Evolutionary conservation across 495 filamentous ascomycete genomes (phyloP).

Genomic region (Trichodelitschia bisporula): DNA sequence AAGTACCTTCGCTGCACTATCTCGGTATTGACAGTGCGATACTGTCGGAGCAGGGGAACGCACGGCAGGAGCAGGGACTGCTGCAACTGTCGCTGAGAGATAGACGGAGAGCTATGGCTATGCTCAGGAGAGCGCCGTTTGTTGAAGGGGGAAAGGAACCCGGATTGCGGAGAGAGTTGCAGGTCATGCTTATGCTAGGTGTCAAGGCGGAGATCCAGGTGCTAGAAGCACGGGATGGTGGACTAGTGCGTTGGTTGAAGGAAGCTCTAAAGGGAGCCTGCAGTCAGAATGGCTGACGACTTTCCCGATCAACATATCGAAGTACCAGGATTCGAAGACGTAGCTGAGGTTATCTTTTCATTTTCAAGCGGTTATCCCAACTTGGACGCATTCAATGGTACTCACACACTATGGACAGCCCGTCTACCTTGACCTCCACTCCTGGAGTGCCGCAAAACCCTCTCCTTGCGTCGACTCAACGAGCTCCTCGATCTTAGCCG

Average conservation of each 20-base stretch:
- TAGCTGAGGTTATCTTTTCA: too few relatives aligned
- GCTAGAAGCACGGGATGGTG: slow-evolving; percentile 26
- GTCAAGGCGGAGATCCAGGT: slow-evolving; percentile 80
- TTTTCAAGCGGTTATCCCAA: too few relatives aligned
- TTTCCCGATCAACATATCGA: too few relatives aligned
- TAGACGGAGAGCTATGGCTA: slow-evolving; percentile 34
- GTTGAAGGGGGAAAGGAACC: slow-evolving; percentile 23
- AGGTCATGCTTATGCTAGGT: slow-evolving; percentile 67
- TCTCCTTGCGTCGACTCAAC: too few relatives aligned
- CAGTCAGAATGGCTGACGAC: too few relatives aligned
- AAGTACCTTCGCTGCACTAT: slow-evolving; percentile 37
- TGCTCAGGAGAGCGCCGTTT: slow-evolving; percentile 34
- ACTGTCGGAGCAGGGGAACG: slow-evolving; percentile 11
- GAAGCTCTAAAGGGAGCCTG: too few relatives aligned
- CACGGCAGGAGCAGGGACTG: slow-evolving; percentile 16
- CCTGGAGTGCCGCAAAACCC: too few relatives aligned
- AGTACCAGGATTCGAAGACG: too few relatives aligned
- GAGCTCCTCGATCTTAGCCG: too few relatives aligned
- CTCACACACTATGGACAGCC: too few relatives aligned
- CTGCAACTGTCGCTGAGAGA: slow-evolving; percentile 37
- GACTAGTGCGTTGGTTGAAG: background rate
- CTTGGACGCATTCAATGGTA: too few relatives aligned
- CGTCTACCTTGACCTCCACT: too few relatives aligned
- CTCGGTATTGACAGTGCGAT: slow-evolving; percentile 47
- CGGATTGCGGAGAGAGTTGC: slow-evolving; percentile 41